Base-by-base conservation (phyloP, 495 filamentous ascomycete genomes). In the Bacidia rubella region DNA sequence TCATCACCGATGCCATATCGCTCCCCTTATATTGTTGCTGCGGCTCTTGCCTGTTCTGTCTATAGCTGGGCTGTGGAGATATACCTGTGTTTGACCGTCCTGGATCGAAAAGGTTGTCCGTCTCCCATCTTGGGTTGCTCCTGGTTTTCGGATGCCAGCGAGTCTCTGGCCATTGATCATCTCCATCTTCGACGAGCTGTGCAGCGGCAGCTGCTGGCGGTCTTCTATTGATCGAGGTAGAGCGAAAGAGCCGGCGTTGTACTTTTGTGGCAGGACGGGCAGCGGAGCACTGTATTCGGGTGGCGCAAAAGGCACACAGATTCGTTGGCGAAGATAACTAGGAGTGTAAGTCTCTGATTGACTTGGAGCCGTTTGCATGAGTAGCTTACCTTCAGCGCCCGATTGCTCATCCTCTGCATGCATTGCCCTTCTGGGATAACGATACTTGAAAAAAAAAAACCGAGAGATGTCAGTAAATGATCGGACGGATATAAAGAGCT, bases 261-360 rank as follows among this genome's bases (percentile, higher is more conserved):
- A 26, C 2, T 27, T 20, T 32, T 20, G 25, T 32, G 15, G 7
- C 23, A 48, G 52, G 17, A 26, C 40, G 38, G 21, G 40, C 11
- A 26, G 52, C 35, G 29, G 45, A 38, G 19, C 43, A 29, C 22
- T 62, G 60, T 10, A 53, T 20, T 11, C 54, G 57, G 15, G 57
- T 47, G 20, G 55, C 32, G 45, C 60, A 62, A 45, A 57, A 55
- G 49, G 60, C 57, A 48, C 60, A 62, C 44, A 62, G 49, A 57
- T 62, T 39, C n/a, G 32, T 44, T 20, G 32, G 22, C 7, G 24
- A 12, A 23, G 59, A 17, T 5, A 32, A 11, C 58, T 61, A 15
- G 10, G n/a, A 10, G 17, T 23, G 0, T 5, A 47, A 47, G 41
- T 11, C 9, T 27, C 11, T 2, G 15, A n/a, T 2, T 53, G 2